These are phyloP conservation scores for Eucalyptus cloeziana DNA, from an alignment of 345 rosid genomes.

Conservation along the genomic window DNA sequence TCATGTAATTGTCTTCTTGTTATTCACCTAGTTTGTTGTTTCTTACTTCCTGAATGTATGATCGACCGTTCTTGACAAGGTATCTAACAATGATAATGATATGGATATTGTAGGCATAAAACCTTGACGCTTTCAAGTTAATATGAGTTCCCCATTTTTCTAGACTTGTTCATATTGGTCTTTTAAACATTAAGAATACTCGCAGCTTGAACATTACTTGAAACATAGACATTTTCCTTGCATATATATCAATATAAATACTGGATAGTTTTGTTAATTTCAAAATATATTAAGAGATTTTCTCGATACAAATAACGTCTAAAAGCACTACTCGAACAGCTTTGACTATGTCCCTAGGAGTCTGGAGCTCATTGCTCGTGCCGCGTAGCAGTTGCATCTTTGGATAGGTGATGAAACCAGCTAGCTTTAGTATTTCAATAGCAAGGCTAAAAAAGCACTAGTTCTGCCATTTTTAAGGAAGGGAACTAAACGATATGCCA, in stretches of 20 bases:
- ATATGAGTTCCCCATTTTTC: neutral
- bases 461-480: neutral
- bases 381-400: neutral
- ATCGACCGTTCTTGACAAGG: neutral
- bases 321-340: neutral
- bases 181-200: neutral
- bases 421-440: neutral
- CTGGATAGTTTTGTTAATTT: too few relatives aligned
- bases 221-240: neutral
- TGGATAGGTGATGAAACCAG: neutral
- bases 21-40: neutral
- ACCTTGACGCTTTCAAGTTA: neutral
- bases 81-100: neutral
- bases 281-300: neutral
- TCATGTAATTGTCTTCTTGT: neutral
- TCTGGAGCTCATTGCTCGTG: neutral
- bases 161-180: neutral
- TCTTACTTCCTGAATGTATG: neutral
- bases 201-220: neutral
- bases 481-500: neutral
- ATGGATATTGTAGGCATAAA: neutral
- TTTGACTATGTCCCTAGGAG: neutral
- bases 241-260: neutral
- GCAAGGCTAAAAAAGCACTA: neutral
- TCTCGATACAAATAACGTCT: neutral